phyloP scores from a whole-genome alignment of 441 rosid species.

The Bruguiera hainesii region DNA sequence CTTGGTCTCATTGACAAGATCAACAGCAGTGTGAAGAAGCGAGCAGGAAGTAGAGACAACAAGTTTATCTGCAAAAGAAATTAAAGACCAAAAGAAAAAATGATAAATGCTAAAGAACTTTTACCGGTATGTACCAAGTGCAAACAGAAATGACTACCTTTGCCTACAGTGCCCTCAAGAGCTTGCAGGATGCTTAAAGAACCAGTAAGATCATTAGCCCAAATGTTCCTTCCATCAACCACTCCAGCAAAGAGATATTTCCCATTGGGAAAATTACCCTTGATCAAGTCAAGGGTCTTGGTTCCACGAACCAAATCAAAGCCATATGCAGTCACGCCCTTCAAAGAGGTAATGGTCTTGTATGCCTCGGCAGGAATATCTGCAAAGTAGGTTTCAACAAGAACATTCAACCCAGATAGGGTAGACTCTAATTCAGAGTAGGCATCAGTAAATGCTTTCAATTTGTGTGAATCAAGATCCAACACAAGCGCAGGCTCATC shows the following conservation, averaged over 20 bases:
- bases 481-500: slow-evolving; percentile 88
- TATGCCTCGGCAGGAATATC: slow-evolving; percentile 80
- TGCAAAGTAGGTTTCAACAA: slow-evolving; percentile 91
- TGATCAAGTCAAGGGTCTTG: slow-evolving; percentile 74
- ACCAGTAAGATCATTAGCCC: slow-evolving; percentile 94
- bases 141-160: slow-evolving; percentile 42
- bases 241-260: slow-evolving; percentile 94
- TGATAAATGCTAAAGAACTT: slow-evolving; percentile 1
- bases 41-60: slow-evolving; percentile 97
- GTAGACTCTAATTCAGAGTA: slow-evolving; percentile 73
- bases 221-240: slow-evolving; percentile 97
- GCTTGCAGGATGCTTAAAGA: slow-evolving; percentile 56
- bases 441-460: slow-evolving; percentile 76
- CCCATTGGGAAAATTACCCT: slow-evolving; percentile 70
- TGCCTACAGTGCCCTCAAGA: slow-evolving; percentile 78
- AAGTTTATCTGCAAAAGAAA: slow-evolving; percentile 59
- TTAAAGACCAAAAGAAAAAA: neutral
- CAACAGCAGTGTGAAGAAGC: slow-evolving; percentile 95
- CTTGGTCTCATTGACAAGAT: slow-evolving; percentile 84
- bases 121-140: slow-evolving; percentile 1
- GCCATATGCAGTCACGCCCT: slow-evolving; percentile 81
- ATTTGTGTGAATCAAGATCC: slow-evolving; percentile 86
- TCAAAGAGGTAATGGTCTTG: slow-evolving; percentile 82
- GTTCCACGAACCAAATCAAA: slow-evolving; percentile 94
- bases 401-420: slow-evolving; percentile 78